phyloP scores from a whole-genome alignment of 148 eudicot genomes.

The Cornus suecica region DNA sequence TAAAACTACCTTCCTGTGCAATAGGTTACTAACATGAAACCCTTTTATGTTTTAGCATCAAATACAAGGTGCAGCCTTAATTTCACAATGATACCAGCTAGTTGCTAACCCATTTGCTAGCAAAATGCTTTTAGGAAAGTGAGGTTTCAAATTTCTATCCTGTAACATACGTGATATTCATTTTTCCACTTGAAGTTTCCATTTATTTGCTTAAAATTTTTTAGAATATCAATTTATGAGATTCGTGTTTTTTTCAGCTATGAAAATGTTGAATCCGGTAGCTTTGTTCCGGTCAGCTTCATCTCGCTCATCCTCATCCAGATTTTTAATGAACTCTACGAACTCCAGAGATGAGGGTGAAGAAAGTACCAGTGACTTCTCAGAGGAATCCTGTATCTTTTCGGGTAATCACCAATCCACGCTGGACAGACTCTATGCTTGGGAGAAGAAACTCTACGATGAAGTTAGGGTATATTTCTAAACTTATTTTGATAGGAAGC shows the following conservation, averaged over 20 bases:
- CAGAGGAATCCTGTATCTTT: constrained; percentile 63
- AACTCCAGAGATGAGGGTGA: constrained; percentile 60
- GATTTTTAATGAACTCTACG: constrained; percentile 55
- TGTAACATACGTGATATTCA: not conserved
- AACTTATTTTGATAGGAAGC: constrained; percentile 1
- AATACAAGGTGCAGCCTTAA: too few relatives aligned
- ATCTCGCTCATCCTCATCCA: constrained; percentile 83
- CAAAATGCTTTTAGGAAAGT: not conserved
- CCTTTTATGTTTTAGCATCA: too few relatives aligned
- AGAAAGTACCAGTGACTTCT: constrained; percentile 64
- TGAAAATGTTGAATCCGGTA: constrained; percentile 87
- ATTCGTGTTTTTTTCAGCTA: constrained; percentile 44
- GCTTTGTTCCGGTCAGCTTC: constrained; percentile 85
- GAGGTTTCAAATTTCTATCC: not conserved
- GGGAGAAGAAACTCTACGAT: constrained; percentile 96
- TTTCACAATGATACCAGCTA: too few relatives aligned
- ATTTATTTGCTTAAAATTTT: not conserved
- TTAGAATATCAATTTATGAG: not conserved
- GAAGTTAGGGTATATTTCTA: constrained; percentile 84
- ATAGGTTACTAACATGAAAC: too few relatives aligned
- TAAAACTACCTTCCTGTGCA: too few relatives aligned
- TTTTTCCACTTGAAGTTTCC: not conserved
- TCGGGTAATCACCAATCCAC: constrained; percentile 87
- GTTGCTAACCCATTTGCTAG: not conserved
- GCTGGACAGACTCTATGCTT: constrained; percentile 72